Base-by-base conservation (phyloP, 768 basidiomycete genomes). In the Rhizopogon sp. region DNA sequence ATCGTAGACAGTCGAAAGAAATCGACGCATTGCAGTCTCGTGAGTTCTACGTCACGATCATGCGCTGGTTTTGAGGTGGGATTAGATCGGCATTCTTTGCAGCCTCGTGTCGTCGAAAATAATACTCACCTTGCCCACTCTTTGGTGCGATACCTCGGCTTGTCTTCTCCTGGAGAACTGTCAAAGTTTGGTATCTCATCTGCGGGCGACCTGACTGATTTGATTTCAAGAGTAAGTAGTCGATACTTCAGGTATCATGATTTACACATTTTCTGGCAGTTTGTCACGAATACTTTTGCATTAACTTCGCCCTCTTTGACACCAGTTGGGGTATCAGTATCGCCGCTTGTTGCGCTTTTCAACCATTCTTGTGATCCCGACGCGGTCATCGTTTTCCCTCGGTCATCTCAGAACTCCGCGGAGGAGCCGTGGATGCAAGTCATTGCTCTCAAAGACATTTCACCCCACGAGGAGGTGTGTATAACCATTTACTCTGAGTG, bases 361-460 rank as follows among this genome's bases (percentile, higher is more conserved):
- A 97, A 97, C 64, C 94, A 98, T 64, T 89, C 88, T 0, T 95
- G 93, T 64, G 78, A 82, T 20, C 91, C 92, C 0, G 95, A 97
- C 64, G 92, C 88, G 0, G 90, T 87, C 33, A 80, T 95, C n/a
- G 90, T 98, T 3, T 98, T 96, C 64, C 94, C 95, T 47, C 76
- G 82, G 4, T 66, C 76, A 3, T 66, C 75, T 5, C 66, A 63
- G 11, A 57, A 66, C 13, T 61, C 62, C 0, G 62, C 54, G 17
- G 69, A 76, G 28, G 86, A 87, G 64, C 83, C 88, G 0, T 56
- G 81, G 29, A 79, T 93, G 82, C 80, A 88, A 39, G 77, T 97
- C 10, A 70, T 94, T 11, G 84, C 88, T 0, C 68, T 98, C 28
- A 80, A 78, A 50, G 73, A 81, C 13, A 87, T 98, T 35, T 49